Percentiles rank a stretch among this genome's conserved stretches.
phyloP scores from a whole-genome alignment of 768 basidiomycete species.

The Omphalotus guepiniiformis region DNA sequence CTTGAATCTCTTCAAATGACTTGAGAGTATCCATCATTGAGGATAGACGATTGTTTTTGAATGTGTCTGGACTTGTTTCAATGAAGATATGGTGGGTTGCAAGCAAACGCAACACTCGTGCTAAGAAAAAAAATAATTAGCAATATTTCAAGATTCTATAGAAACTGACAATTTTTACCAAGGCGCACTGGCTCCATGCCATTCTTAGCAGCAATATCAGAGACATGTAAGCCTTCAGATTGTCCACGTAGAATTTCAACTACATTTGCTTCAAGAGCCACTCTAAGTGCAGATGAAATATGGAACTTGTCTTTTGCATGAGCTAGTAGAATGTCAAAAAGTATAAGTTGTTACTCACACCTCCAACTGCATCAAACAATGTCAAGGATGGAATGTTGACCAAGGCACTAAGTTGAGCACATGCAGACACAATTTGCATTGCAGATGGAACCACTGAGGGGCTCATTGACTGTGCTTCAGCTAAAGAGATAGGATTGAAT shows the following conservation, averaged over 20 bases:
- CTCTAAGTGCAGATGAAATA: constrained; percentile 14
- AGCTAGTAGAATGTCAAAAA: background rate
- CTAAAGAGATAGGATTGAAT: too few relatives aligned
- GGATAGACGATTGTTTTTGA: constrained; percentile 27
- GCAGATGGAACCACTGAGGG: constrained; percentile 13
- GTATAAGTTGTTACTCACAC: too few relatives aligned
- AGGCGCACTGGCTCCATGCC: constrained; percentile 18
- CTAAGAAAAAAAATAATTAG: constrained; percentile 13
- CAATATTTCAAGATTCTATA: background rate
- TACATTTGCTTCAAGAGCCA: constrained; percentile 19
- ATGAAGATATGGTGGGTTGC: constrained; percentile 30
- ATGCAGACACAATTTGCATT: constrained; percentile 20
- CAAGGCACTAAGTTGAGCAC: constrained; percentile 19
- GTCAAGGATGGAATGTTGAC: constrained; percentile 9
- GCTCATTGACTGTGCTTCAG: too few relatives aligned
- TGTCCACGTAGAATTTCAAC: constrained; percentile 23
- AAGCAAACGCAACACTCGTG: constrained; percentile 26
- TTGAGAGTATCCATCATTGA: constrained; percentile 24
- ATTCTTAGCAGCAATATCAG: constrained; percentile 22
- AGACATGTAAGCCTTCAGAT: constrained; percentile 23
- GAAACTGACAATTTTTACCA: constrained; percentile 17
- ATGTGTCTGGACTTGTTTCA: constrained; percentile 26
- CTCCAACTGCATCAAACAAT: constrained; percentile 8
- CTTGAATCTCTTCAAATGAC: constrained; percentile 13
- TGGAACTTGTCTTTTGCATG: too few relatives aligned